phyloP scores from a whole-genome alignment of 2,329 filamentous ascomycete genomes.

The Aspergillus piperis region DNA sequence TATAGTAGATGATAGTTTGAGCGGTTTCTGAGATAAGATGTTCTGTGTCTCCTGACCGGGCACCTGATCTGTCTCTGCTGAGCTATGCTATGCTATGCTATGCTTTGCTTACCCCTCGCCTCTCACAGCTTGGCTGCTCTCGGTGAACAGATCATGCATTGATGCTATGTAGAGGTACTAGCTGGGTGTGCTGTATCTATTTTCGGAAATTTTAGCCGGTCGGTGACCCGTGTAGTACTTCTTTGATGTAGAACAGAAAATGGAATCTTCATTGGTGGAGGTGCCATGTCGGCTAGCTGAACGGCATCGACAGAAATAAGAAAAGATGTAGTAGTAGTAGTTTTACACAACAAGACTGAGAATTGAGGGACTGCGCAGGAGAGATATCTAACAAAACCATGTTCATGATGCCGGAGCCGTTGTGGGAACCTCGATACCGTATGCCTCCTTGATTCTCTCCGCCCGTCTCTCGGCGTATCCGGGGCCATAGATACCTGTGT shows the following conservation, averaged over 20 bases:
- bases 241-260: slow-evolving; percentile 5
- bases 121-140: background rate
- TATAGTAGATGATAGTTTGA: no score
- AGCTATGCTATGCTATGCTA: background rate
- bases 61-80: background rate
- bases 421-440: slow-evolving; percentile 79
- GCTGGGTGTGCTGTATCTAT: background rate
- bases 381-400: slow-evolving; percentile 25
- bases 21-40: no score
- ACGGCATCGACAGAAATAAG: slow-evolving; percentile 13
- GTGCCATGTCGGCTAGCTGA: slow-evolving; percentile 25
- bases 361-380: slow-evolving; percentile 21
- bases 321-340: slow-evolving; percentile 29
- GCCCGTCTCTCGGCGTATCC: slow-evolving; percentile 84
- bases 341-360: slow-evolving; percentile 32
- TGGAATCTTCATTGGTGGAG: slow-evolving; percentile 21
- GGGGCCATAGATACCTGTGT: slow-evolving; percentile 72
- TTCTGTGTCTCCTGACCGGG: background rate
- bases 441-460: slow-evolving; percentile 79
- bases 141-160: background rate
- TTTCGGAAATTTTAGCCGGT: background rate
- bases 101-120: background rate
- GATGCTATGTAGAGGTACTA: no score
- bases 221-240: background rate
- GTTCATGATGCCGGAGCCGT: slow-evolving; percentile 46